A percentile compares a stretch with the other conserved stretches of the same genome.
Conservation (phyloP, 1,284 basidiomycete genomes). For the Tilletia setariae region DNA sequence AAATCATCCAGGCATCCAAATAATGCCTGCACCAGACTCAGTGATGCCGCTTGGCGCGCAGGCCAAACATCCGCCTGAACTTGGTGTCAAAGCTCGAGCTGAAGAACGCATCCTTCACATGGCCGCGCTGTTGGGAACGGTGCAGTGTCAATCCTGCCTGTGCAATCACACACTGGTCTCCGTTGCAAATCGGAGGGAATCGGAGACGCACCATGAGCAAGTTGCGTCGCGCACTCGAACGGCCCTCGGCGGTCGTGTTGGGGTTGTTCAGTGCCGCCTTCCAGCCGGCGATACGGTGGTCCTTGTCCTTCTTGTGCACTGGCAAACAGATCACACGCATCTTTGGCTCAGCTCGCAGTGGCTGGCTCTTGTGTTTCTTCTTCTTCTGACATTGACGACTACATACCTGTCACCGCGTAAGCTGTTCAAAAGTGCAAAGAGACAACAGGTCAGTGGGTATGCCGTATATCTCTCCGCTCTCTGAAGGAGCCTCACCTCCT, state of each 20-base stretch:
- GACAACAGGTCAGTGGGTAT: background rate
- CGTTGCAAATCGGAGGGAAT: background rate
- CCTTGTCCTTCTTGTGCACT: conserved; percentile 15
- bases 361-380: too few species aligned
- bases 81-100: background rate
- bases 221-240: background rate
- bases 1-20: too few species aligned
- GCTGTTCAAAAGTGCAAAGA: background rate
- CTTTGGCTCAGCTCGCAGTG: background rate
- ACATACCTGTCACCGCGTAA: conserved; percentile 3
- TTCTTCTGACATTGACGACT: background rate
- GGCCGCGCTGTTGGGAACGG: background rate
- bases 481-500: too few species aligned
- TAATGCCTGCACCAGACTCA: background rate
- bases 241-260: conserved; percentile 7
- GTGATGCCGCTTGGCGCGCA: conserved; percentile 9
- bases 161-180: too few species aligned
- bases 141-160: background rate
- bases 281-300: conserved; percentile 7
- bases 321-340: background rate
- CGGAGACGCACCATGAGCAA: background rate
- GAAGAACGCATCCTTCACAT: conserved; percentile 13
- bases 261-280: conserved; percentile 14
- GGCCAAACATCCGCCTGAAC: background rate
- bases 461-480: background rate